Evolutionary conservation across 1,284 basidiomycete genomes (phyloP), one percentile per base, ranked within the genome.

Genomic region (Trichosporon sp.): DNA sequence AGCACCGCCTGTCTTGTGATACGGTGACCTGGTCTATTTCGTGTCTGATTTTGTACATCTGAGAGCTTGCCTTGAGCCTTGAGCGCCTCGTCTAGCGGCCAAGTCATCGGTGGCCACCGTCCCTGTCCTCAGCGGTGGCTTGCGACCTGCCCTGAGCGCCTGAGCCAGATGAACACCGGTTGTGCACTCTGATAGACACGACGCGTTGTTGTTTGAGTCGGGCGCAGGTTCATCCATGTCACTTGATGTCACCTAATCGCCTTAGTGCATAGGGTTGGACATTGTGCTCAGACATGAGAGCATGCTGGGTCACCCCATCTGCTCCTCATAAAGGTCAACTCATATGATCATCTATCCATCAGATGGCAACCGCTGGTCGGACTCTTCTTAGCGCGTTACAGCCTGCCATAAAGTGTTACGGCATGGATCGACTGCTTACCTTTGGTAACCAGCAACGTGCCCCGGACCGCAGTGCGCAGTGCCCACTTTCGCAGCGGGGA

Each of bases 361-460:
- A 23, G 40, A 44, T 21, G n/a, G 40, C 19, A 36, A 7, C 5
- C 16, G 36, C 40, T 21, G 19, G 40, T 44, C 49, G 29, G 49
- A 54, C n/a, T 31, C 25, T 29, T 27, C 25, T 29, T 54, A 54
- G 49, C 49, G 27, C 29, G 49, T 29, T 54, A n/a, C 49, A 44
- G 49, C 27, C 27, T 54, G 49, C 29, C 49, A 52, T 52, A 54
- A 54, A 25, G 6, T 21, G 3, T 54, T 54, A 54, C 49, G 49
- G 49, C 49, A 54, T 54, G 49, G 49, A 54, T 54, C 49, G 49
- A 54, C 49, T 54, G 49, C 49, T 54, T 54, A 54, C 49, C 27
- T 54, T 54, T 54, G 49, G 49, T 54, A 54, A 54, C 49, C 25
- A 54, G 31, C 19, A 54, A 54, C 49, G 49, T 54, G 49, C 25